Conservation (phyloP, 1,139 yeast genomes). For the Suhomyces anneliseae region DNA sequence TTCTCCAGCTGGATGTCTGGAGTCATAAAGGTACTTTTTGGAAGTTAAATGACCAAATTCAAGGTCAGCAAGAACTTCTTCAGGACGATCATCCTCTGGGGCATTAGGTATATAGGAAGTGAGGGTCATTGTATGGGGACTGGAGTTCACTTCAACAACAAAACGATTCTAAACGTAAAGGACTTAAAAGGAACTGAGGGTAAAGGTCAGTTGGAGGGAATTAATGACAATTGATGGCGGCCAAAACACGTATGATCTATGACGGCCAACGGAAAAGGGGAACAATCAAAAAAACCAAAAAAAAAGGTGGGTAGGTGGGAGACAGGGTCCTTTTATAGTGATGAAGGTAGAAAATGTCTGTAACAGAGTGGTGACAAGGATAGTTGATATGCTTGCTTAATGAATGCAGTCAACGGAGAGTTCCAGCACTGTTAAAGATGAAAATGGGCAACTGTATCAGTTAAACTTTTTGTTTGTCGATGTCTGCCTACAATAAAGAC, state of each 20-base stretch:
- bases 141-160: no score
- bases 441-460: neutral
- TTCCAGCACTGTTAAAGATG: neutral
- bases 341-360: neutral
- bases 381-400: neutral
- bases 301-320: neutral
- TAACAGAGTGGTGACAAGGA: no score
- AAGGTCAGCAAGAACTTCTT: constrained; percentile 55
- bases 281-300: neutral
- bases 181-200: no score
- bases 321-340: neutral
- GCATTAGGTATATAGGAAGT: constrained; percentile 46
- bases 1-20: constrained; percentile 52
- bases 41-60: constrained; percentile 67
- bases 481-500: constrained; percentile 3
- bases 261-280: no score
- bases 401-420: neutral
- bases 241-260: no score
- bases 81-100: constrained; percentile 45
- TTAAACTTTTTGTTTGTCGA: constrained; percentile 5
- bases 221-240: no score
- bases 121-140: constrained; percentile 3
- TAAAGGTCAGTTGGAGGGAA: no score
- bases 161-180: no score
- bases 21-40: constrained; percentile 54